These are phyloP conservation scores for Clathrus columnatus DNA, from an alignment of 768 basidiomycete genomes.

Conservation along the genomic window DNA sequence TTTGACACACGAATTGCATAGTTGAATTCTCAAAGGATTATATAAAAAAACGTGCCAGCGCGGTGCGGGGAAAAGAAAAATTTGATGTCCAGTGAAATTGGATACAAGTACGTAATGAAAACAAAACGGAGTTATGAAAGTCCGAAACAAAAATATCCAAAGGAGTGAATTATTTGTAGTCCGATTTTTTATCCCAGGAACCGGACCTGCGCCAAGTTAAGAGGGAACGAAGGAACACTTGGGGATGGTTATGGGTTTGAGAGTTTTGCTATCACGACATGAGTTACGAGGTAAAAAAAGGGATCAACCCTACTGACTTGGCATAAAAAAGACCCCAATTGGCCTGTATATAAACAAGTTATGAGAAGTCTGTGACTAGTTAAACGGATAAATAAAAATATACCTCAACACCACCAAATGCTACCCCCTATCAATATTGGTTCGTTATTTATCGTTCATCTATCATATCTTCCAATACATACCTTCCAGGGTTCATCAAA, in stretches of 20 bases:
- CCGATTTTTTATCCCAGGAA: neutral
- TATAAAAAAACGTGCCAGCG: no score
- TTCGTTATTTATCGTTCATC: no score
- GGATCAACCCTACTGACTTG: constrained; percentile 30
- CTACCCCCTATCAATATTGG: constrained; percentile 30
- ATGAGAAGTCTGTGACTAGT: neutral
- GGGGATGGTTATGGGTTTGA: constrained; percentile 66
- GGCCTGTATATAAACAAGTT: constrained; percentile 22
- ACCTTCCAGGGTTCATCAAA: constrained; percentile 82
- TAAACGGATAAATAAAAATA: constrained; percentile 7
- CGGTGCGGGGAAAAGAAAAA: no score
- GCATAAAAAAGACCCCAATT: constrained; percentile 62
- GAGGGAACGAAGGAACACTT: constrained; percentile 30
- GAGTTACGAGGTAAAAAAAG: neutral
- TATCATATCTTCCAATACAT: constrained; percentile 16
- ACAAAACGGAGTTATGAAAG: neutral
- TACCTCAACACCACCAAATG: constrained; percentile 76
- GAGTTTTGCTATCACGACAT: constrained; percentile 42
- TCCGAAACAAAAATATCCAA: neutral
- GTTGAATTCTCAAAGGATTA: no score
- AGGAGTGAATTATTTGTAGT: neutral
- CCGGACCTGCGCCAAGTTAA: neutral
- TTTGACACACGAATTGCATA: no score
- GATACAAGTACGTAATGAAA: neutral
- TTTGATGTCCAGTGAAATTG: no score